Base-by-base conservation (phyloP, 192 early-diverging fungal species). In the Diversispora epigaea region DNA sequence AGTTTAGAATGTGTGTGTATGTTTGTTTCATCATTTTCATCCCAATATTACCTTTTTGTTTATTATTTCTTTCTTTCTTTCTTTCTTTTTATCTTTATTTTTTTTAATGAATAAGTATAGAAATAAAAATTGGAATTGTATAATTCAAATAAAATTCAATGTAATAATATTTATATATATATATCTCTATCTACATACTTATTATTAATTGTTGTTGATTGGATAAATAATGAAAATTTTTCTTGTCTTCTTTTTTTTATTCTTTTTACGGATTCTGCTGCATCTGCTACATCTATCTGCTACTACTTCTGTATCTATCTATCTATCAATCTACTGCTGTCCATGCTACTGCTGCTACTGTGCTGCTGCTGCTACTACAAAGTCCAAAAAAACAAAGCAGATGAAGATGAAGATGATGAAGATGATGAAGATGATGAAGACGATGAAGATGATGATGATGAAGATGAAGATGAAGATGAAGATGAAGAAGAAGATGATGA, bases 111-210 rank as follows among this genome's bases (percentile, higher is more conserved):
- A 40, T n/a, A 21, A n/a, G 32, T 64, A 40, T 17, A 64, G 62
- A 64, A 44, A 17, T n/a, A 44, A 40, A 64, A 44, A 32, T n/a
- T 17, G 10, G n/a, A 64, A 44, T 44, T 64, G 41, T 64, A 54
- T 19, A 44, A 40, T 64, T 32, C 41, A 64, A 64, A 64, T 64
- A 64, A 64, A 64, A 43, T n/a, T n/a, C 62, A 64, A 64, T 64
- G 62, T 64, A 64, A 64, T 44, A 64, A 9, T 64, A 64, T 64
- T 44, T 64, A 64, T 44, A 41, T 44, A 64, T 64, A 32, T 62
- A 39, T 22, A 32, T 32, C 25, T 32, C 25, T 32, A 0, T 32
- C 25, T 32, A 32, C 25, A 32, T 32, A 32, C 25, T 32, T 32
- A 32, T 32, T 32, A 32, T 32, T 32, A 32, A 32, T 32, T 32